A percentile compares a stretch with the other conserved stretches of the same genome.
Evolutionary conservation across 495 filamentous ascomycete genomes (phyloP).

Genomic region (Talaromyces nanjingensis): DNA sequence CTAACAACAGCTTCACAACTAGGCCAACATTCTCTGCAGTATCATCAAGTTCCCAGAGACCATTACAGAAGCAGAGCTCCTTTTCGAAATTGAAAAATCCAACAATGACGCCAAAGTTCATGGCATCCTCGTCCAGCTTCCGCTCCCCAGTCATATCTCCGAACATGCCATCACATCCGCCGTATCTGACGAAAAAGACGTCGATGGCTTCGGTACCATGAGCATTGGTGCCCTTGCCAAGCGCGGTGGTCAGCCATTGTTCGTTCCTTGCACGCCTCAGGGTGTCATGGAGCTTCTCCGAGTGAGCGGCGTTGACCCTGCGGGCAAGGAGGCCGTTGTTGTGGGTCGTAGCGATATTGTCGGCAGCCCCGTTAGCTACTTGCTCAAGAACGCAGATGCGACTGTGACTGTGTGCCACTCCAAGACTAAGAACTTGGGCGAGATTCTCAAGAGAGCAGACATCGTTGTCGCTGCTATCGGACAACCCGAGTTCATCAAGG

Average conservation of each 20-base stretch:
- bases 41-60: conserved; percentile 74
- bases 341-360: conserved; percentile 95
- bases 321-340: conserved; percentile 90
- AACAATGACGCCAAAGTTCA: conserved; percentile 86
- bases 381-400: conserved; percentile 90
- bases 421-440: conserved; percentile 63
- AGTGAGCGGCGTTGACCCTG: conserved; percentile 74
- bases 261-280: conserved; percentile 91
- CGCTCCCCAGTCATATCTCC: conserved; percentile 79
- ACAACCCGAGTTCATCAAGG: conserved; percentile 77
- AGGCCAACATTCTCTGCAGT: conserved; percentile 87
- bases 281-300: conserved; percentile 89
- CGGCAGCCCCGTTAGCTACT: conserved; percentile 89
- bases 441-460: conserved; percentile 76
- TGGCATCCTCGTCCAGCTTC: conserved; percentile 90
- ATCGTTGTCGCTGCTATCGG: conserved; percentile 91
- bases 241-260: conserved; percentile 78
- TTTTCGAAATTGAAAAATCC: conserved; percentile 69
- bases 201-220: conserved; percentile 88
- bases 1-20: conserved; percentile 17
- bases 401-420: conserved; percentile 97
- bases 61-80: conserved; percentile 76
- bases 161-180: conserved; percentile 85
- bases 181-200: conserved; percentile 90
- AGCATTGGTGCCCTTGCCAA: conserved; percentile 97